Percentiles rank a stretch among this genome's conserved stretches.
phyloP scores from a whole-genome alignment of 371 early-diverging fungal species.

The Apophysomyces sp. region DNA sequence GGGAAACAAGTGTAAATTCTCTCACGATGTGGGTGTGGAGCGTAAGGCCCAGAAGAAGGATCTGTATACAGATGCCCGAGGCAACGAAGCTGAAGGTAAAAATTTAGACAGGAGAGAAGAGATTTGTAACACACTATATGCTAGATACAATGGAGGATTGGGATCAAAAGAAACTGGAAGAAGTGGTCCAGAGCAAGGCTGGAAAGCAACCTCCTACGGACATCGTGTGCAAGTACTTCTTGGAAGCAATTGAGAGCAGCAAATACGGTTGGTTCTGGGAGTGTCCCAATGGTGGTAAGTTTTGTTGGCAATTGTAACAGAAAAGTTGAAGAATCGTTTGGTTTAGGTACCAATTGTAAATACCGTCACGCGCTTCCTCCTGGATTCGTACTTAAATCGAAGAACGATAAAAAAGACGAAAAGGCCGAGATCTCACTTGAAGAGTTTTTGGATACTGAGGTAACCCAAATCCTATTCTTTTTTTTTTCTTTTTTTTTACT shows the following conservation, averaged over 20 bases:
- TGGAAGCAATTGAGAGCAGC: conserved; percentile 96
- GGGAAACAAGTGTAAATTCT: conserved; percentile 97
- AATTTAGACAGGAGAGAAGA: not conserved
- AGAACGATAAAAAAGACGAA: conserved; percentile 76
- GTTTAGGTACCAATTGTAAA: conserved; percentile 76
- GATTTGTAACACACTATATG: not conserved
- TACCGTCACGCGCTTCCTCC: conserved; percentile 97
- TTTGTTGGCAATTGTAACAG: conserved; percentile 8
- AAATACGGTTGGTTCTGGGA: conserved; percentile 99
- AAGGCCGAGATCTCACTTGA: conserved; percentile 88
- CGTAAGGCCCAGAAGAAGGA: conserved; percentile 91
- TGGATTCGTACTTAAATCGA: conserved; percentile 94
- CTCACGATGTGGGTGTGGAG: conserved; percentile 91
- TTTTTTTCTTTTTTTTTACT: not conserved
- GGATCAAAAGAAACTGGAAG: conserved; percentile 91
- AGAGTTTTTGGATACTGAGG: conserved; percentile 95
- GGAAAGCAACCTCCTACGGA: conserved; percentile 91
- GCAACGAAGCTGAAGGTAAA: conserved; percentile 49
- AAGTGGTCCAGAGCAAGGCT: conserved; percentile 84
- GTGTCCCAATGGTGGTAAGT: conserved; percentile 89
- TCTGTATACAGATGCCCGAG: conserved; percentile 87
- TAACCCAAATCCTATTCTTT: conserved; percentile 22
- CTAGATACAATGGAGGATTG: conserved; percentile 93
- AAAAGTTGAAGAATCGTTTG: not conserved
- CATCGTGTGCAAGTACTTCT: conserved; percentile 98